phyloP scores from a whole-genome alignment of 108 stramenopile genomes.

The Cyclostephanos tholiformis region DNA sequence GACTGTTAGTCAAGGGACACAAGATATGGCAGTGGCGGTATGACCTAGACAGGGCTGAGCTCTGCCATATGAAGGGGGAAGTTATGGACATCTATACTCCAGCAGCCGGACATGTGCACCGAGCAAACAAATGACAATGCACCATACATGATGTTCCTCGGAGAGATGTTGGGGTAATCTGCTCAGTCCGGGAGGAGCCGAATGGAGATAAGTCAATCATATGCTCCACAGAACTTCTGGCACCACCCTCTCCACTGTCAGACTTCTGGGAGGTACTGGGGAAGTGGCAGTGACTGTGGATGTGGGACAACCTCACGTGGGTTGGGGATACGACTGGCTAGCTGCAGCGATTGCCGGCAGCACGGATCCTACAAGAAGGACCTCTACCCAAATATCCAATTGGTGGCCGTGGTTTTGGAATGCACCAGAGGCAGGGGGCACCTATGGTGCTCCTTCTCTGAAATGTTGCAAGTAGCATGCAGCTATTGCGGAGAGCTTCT shows the following conservation, averaged over 20 bases:
- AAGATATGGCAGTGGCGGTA: not conserved
- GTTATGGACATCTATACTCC: no score
- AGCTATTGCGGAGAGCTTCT: conserved; percentile 32
- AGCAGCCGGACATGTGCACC: not conserved
- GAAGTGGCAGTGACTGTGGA: not conserved
- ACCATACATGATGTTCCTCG: not conserved
- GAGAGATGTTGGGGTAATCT: not conserved
- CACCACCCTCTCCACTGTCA: not conserved
- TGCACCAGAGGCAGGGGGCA: conserved; percentile 5
- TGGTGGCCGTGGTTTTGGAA: conserved; percentile 15
- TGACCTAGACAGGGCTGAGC: not conserved
- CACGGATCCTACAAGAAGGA: no score
- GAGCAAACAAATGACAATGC: not conserved
- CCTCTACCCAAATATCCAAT: no score
- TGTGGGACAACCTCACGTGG: conserved; percentile 8
- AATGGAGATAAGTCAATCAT: not conserved
- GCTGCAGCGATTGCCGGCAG: no score
- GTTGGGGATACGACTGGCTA: not conserved
- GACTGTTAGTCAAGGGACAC: not conserved
- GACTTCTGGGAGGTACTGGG: not conserved
- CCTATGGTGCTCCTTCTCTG: conserved; percentile 10
- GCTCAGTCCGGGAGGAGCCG: not conserved
- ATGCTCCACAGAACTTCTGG: not conserved
- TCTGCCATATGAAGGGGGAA: not conserved
- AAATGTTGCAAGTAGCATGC: not conserved